Percentiles rank a stretch among this genome's conserved stretches.
These are phyloP conservation scores for Scutellaria barbata DNA, from an alignment of 257 asterid species.

Conservation along the genomic window DNA sequence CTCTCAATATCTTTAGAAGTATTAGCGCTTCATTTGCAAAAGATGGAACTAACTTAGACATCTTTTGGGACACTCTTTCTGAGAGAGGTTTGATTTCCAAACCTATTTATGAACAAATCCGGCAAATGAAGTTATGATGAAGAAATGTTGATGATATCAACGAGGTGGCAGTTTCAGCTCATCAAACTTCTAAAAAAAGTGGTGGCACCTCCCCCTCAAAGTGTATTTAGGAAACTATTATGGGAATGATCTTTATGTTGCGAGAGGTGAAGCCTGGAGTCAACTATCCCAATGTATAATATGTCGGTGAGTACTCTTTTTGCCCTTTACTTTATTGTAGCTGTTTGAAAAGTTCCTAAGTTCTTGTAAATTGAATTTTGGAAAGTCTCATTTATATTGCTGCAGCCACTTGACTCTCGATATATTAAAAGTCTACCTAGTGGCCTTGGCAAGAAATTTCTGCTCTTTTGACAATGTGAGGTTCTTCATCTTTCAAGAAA, in stretches of 20 bases:
- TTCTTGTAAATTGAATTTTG: not conserved
- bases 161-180: conserved; percentile 12
- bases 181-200: not conserved
- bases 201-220: no score
- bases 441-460: no score
- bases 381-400: no score
- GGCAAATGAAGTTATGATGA: conserved; percentile 37
- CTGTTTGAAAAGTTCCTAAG: not conserved
- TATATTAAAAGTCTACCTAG: no score
- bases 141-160: not conserved
- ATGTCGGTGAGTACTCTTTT: not conserved
- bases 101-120: conserved; percentile 45
- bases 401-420: no score
- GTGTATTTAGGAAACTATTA: not conserved
- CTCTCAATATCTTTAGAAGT: conserved; percentile 57
- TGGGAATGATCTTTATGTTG: not conserved
- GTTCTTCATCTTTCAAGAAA: no score
- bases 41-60: conserved; percentile 46
- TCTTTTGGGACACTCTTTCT: conserved; percentile 59
- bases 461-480: no score
- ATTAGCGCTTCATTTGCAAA: conserved; percentile 57
- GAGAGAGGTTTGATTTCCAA: conserved; percentile 76
- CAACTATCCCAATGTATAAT: conserved; percentile 2
- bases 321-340: not conserved
- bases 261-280: conserved; percentile 4